Evolutionary conservation across 345 rosid species (phyloP), one percentile per base, ranked within the genome.

Genomic region (Turnera subulata): DNA sequence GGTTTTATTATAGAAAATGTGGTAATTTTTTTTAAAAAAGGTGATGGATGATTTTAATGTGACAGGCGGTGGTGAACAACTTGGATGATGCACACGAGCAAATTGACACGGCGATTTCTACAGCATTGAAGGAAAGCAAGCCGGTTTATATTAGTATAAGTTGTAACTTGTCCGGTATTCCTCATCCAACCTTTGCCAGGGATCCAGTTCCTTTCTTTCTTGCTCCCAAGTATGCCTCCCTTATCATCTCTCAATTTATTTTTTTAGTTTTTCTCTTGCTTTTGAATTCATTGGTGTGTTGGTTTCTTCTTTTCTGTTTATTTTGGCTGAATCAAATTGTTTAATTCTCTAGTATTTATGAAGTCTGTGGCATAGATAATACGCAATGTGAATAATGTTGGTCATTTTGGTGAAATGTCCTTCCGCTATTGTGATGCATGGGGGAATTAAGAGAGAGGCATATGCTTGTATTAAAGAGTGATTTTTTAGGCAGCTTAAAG

Each of bases 41-140:
- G n/a, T n/a, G n/a, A n/a, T n/a, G 4, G 35, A 29, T 29, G 5
- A 29, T 29, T 4, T 4, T 42, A 1, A 26, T 40, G 37, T 60
- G 54, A 40, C 76, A 84, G 91, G 91, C 82, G 19, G 85, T 82
- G 51, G 84, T 85, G 70, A 82, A 80, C 59, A 80, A 85, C 63
- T 73, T 82, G 78, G 88, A 80, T n/a, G 91, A 84, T 58, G 91
- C 85, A 1, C 87, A 82, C 38, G 88, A 84, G 58, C 82, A 63
- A 8, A 71, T 84, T 32, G 91, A 84, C 69, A 82, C 82, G 0
- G 88, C 91, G 0, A 82, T 85, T 44, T 85, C 91, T 4, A 85
- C 88, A 14, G 91, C 91, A 50, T 56, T 85, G 73, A 82, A 85
- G 71, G 88, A 85, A 67, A 82, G 85, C 50, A 82, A 85, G 58